Evolutionary conservation across 1,284 basidiomycete genomes (phyloP).

Genomic region (Fomitopsis betulina): DNA sequence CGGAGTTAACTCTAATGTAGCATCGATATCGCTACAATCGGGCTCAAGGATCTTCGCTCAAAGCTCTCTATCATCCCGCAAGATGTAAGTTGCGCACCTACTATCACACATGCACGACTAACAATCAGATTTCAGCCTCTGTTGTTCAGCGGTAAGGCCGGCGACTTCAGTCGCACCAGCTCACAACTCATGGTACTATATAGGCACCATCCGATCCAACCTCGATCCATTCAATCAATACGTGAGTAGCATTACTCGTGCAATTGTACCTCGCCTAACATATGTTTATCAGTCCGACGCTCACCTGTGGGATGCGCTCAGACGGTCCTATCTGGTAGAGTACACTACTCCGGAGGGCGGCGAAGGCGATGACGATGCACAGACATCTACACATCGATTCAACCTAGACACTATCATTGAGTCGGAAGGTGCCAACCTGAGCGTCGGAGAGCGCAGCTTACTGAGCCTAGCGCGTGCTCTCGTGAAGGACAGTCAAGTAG

Average conservation of each 20-base stretch:
- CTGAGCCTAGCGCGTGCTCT: slow-evolving; percentile 28
- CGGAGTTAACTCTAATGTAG: slow-evolving; percentile 13
- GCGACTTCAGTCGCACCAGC: background rate
- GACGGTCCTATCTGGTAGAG: slow-evolving; percentile 73
- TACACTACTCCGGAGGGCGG: slow-evolving; percentile 13
- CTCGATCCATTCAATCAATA: slow-evolving; percentile 23
- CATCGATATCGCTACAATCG: slow-evolving; percentile 64
- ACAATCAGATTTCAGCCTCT: slow-evolving; percentile 12
- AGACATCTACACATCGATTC: slow-evolving; percentile 33
- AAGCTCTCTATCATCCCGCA: slow-evolving; percentile 88
- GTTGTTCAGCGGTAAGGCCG: slow-evolving; percentile 18
- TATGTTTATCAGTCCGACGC: slow-evolving; percentile 64
- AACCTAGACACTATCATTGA: slow-evolving; percentile 79
- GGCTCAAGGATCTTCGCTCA: slow-evolving; percentile 60
- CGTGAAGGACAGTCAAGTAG: slow-evolving; percentile 30
- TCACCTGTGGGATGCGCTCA: slow-evolving; percentile 78
- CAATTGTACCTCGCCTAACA: slow-evolving; percentile 9
- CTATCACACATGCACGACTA: background rate
- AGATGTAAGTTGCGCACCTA: slow-evolving; percentile 40
- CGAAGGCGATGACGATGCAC: slow-evolving; percentile 17
- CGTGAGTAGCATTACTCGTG: slow-evolving; percentile 10
- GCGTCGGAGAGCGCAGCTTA: slow-evolving; percentile 52
- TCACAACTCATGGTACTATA: background rate
- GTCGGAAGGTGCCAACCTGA: slow-evolving; percentile 82
- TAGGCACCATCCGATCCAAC: slow-evolving; percentile 22